Evolutionary conservation across 805 yeast species (phyloP), one percentile per base, ranked within the genome.

Genomic region (Spathaspora boniae): DNA sequence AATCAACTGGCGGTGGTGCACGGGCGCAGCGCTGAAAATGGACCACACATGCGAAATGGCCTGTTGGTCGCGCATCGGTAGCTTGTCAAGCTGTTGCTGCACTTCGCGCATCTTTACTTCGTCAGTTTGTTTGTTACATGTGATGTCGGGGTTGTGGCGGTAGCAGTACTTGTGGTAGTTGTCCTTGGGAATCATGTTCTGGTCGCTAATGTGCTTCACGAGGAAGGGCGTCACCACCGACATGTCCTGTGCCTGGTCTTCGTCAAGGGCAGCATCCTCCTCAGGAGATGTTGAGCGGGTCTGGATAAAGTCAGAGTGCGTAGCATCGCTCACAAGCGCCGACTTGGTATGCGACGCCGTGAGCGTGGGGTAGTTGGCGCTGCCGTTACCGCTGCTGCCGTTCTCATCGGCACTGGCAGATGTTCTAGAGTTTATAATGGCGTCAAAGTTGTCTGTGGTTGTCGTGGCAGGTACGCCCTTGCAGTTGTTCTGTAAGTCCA

Each of bases 81-180:
- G 64, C 37, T 64, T 65, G 42, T 78, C 84, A 16, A 82, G 52
- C 30, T 62, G 58, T 12, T 54, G 43, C 53, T 86, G 94, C 29
- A 86, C 73, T 38, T 74, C 74, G 24, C 70, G 69, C 82, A 85
- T 74, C 48, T 76, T 75, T 25, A 56, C 54, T 37, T 74, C 79
- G 54, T 84, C 94, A 0, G 83, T 74, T 38, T 69, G 71, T 41
- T 81, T 81, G 53, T 80, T 81, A 51, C 87, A 78, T 31, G 80
- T 78, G 29, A 86, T 72, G 37, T 86, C 89, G 3, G 98, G 98
- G 53, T 91, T 86, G 59, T 91, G 98, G 35, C 98, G 69, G 58
- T 91, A 91, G 54, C 98, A 91, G 61, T 76, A 91, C 45, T 73
- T 72, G 47, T 79, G 82, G 51, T 70, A 75, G 47, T 76, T 73